Conservation (phyloP, 352 stramenopile genomes). For the Pythium apleroticum region DNA sequence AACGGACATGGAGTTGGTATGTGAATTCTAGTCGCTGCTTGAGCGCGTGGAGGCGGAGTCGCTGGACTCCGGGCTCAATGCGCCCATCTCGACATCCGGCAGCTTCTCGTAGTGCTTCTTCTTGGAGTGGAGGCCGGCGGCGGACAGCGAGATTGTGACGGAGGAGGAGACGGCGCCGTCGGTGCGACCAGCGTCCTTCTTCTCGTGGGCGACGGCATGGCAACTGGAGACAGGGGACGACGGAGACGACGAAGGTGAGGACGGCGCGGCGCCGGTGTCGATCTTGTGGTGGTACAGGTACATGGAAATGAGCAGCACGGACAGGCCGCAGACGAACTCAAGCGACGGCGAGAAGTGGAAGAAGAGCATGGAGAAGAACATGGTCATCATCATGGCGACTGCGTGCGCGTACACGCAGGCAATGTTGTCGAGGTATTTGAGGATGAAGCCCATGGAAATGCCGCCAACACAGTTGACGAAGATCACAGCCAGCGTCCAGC, state of each 20-base stretch:
- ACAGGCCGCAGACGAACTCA: constrained; percentile 81
- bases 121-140: constrained; percentile 39
- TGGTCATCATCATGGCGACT: constrained; percentile 89
- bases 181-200: constrained; percentile 9
- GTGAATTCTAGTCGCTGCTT: constrained; percentile 8
- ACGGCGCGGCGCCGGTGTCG: constrained; percentile 13
- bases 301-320: constrained; percentile 82
- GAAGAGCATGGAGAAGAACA: constrained; percentile 86
- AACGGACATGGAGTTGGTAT: too few relatives aligned
- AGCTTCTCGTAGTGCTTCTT: constrained; percentile 67
- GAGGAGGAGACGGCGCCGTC: constrained; percentile 11
- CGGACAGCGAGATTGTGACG: constrained; percentile 20
- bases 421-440: constrained; percentile 92
- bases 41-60: constrained; percentile 3
- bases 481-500: constrained; percentile 77
- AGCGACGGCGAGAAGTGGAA: constrained; percentile 81
- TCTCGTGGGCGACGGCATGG: constrained; percentile 9
- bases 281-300: constrained; percentile 87
- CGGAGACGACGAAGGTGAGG: constrained; percentile 23
- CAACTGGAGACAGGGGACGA: constrained; percentile 16
- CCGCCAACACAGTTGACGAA: constrained; percentile 72
- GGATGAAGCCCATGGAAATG: constrained; percentile 76
- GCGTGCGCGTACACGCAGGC: constrained; percentile 83
- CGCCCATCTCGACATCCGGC: constrained; percentile 37
- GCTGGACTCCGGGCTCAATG: background rate